A percentile compares a stretch with the other conserved stretches of the same genome.
Evolutionary conservation across 495 filamentous ascomycete species (phyloP).

Genomic region (Jackrogersella minutella): DNA sequence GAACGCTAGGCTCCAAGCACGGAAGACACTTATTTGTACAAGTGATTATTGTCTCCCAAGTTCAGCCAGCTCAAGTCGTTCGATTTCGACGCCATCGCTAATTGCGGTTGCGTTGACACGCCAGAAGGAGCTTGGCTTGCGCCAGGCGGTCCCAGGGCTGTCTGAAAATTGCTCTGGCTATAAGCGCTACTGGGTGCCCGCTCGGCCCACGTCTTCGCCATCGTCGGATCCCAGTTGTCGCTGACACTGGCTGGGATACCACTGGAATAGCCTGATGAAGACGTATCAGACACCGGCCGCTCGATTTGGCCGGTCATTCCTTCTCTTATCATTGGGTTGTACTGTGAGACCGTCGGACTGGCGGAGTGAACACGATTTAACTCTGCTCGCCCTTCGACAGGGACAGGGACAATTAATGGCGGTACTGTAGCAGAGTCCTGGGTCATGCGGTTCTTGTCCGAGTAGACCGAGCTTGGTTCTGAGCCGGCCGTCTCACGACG

Average conservation of each 20-base stretch:
- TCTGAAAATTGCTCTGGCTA: constrained; percentile 51
- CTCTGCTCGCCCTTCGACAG: constrained; percentile 61
- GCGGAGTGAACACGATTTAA: constrained; percentile 67
- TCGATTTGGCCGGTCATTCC: constrained; percentile 71
- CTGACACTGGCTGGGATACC: constrained; percentile 63
- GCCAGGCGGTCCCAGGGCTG: constrained; percentile 51
- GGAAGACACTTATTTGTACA: constrained; percentile 10
- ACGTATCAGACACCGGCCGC: constrained; percentile 58
- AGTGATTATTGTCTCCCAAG: constrained; percentile 51
- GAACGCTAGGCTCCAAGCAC: constrained; percentile 9
- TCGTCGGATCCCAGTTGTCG: constrained; percentile 60
- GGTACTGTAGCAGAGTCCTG: constrained; percentile 63
- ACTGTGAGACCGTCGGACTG: constrained; percentile 71
- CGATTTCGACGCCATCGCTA: constrained; percentile 46
- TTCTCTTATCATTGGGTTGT: constrained; percentile 57
- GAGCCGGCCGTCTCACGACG: constrained; percentile 55
- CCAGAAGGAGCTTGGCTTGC: constrained; percentile 49
- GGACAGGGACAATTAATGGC: constrained; percentile 56
- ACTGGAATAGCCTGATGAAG: constrained; percentile 65
- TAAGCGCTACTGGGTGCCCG: constrained; percentile 69
- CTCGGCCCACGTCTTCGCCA: constrained; percentile 54
- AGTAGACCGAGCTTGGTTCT: constrained; percentile 62
- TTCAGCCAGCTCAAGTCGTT: constrained; percentile 84
- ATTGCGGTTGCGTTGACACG: constrained; percentile 53
- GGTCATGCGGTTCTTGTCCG: constrained; percentile 58